A percentile compares a stretch with the other conserved stretches of the same genome.
Evolutionary conservation across 2,329 filamentous ascomycete genomes (phyloP).

Genomic region (Mycosphaerella sp.): DNA sequence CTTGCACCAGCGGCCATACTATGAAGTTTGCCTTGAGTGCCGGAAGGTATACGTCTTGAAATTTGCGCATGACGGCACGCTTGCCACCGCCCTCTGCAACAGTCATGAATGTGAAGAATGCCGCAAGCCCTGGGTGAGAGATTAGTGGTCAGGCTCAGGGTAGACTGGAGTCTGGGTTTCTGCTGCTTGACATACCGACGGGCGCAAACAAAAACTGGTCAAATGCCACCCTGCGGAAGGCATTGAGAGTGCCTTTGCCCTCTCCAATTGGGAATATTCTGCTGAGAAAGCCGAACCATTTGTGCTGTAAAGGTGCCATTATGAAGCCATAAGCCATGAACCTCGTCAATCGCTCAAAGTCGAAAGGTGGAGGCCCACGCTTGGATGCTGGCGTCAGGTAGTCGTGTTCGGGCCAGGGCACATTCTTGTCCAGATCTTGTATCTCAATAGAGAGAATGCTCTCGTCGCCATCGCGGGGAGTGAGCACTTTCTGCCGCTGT

Average conservation of each 20-base stretch:
- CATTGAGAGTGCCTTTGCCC: conserved; percentile 55
- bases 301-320: conserved; percentile 92
- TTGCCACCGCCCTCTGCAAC: conserved; percentile 85
- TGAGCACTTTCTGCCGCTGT: conserved; percentile 36
- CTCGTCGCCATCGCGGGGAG: conserved; percentile 54
- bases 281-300: conserved; percentile 87
- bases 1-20: conserved; percentile 91
- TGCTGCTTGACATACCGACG: conserved; percentile 52
- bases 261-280: conserved; percentile 70
- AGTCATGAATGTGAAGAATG: conserved; percentile 96
- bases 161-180: background rate
- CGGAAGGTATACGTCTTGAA: conserved; percentile 88
- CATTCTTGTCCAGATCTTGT: conserved; percentile 77
- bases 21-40: conserved; percentile 94
- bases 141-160: background rate
- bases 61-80: conserved; percentile 72
- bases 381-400: conserved; percentile 56
- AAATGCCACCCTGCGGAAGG: conserved; percentile 82
- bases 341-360: conserved; percentile 87
- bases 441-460: conserved; percentile 81
- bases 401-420: conserved; percentile 59
- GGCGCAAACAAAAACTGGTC: conserved; percentile 94
- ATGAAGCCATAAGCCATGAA: conserved; percentile 98
- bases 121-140: conserved; percentile 55
- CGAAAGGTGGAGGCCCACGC: conserved; percentile 71